A percentile compares a stretch with the other conserved stretches of the same genome.
Conservation (phyloP, 768 basidiomycete species). For the Crassisporium funariophilum region DNA sequence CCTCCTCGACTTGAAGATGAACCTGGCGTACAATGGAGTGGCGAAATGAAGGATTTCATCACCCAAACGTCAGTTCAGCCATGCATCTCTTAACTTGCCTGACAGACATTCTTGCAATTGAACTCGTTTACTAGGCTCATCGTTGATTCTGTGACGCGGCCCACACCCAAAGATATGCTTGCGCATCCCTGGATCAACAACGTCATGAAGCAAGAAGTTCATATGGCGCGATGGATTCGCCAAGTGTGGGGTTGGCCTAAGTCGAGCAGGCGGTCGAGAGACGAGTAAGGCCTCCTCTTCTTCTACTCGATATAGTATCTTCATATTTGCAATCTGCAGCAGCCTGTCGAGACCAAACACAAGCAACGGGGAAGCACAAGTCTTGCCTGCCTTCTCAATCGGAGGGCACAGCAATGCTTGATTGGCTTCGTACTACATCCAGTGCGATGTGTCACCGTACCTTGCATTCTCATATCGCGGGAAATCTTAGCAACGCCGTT, state of each 20-base stretch:
- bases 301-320: constrained; percentile 2
- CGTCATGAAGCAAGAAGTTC: constrained; percentile 79
- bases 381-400: background rate
- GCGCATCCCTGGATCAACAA: constrained; percentile 80
- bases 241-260: constrained; percentile 82
- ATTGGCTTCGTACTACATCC: no score
- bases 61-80: constrained; percentile 66
- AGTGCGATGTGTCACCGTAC: no score
- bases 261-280: constrained; percentile 44
- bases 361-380: constrained; percentile 23
- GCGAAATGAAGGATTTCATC: constrained; percentile 92
- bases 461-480: no score
- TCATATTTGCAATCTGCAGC: constrained; percentile 4
- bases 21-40: constrained; percentile 67
- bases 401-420: no score
- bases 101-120: no score
- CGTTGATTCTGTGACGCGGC: constrained; percentile 67
- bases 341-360: constrained; percentile 37
- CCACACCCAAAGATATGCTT: constrained; percentile 82
- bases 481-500: no score
- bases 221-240: constrained; percentile 88
- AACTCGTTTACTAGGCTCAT: constrained; percentile 55
- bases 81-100: constrained; percentile 1
- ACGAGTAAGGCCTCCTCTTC: constrained; percentile 38
- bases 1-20: constrained; percentile 85